These are phyloP conservation scores for Annulohypoxylon nitens DNA, from an alignment of 495 filamentous ascomycete species.

Conservation along the genomic window DNA sequence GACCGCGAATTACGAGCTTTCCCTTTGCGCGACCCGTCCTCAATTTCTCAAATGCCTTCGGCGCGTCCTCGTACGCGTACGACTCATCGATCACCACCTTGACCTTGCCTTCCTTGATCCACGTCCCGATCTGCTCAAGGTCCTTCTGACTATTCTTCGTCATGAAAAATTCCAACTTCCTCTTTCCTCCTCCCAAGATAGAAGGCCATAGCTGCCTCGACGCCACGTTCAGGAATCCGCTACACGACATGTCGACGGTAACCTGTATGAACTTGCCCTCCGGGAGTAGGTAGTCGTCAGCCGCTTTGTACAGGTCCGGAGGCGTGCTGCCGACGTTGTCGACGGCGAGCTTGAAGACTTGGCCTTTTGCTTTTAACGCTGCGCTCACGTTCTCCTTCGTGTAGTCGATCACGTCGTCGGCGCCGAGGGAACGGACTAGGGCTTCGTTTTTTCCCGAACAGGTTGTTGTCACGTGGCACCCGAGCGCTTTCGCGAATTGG, in stretches of 20 bases:
- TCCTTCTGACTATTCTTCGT: constrained; percentile 60
- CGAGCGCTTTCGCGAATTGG: constrained; percentile 74
- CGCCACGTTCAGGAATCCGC: constrained; percentile 38
- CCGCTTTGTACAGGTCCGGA: constrained; percentile 65
- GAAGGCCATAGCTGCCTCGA: constrained; percentile 61
- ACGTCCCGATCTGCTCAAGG: constrained; percentile 66
- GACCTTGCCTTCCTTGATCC: constrained; percentile 72
- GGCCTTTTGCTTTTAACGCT: constrained; percentile 62
- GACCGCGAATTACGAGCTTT: constrained; percentile 75
- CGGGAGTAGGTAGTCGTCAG: constrained; percentile 67
- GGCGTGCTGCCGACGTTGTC: constrained; percentile 71
- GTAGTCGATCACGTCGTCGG: constrained; percentile 79
- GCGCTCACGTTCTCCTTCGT: constrained; percentile 64
- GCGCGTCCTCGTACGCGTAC: constrained; percentile 71
- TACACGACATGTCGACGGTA: constrained; percentile 51
- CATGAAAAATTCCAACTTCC: constrained; percentile 62
- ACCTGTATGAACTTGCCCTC: constrained; percentile 71
- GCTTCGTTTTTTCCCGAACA: constrained; percentile 72
- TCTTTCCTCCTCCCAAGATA: constrained; percentile 74
- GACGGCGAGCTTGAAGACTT: constrained; percentile 68
- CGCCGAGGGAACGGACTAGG: constrained; percentile 70
- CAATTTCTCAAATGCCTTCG: constrained; percentile 73
- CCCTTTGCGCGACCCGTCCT: constrained; percentile 72
- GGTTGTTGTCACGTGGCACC: constrained; percentile 71
- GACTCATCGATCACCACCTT: constrained; percentile 71